These are phyloP conservation scores for Protoeuglena noctilucae DNA, from an alignment of 139 green algal species.

Conservation along the genomic window DNA sequence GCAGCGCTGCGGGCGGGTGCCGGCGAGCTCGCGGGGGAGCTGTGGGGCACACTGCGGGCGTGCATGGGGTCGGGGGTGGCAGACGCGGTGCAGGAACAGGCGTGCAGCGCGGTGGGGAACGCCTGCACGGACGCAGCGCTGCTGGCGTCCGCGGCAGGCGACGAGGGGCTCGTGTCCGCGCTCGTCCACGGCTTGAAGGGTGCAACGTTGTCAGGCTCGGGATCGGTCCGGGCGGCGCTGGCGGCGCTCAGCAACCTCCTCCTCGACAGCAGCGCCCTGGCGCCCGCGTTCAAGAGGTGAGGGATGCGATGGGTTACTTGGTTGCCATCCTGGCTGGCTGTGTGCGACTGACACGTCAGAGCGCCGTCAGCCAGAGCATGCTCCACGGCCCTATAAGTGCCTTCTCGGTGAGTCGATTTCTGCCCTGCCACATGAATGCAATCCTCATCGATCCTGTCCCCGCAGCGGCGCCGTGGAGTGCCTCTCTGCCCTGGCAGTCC, in stretches of 20 bases:
- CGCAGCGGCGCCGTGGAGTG: too few species aligned
- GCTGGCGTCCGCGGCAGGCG: background rate
- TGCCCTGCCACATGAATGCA: too few species aligned
- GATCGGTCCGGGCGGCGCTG: constrained; percentile 11
- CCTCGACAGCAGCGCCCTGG: constrained; percentile 17
- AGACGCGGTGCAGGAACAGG: background rate
- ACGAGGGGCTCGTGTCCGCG: background rate
- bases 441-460: too few species aligned
- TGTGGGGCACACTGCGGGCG: constrained; percentile 6
- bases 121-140: too few species aligned
- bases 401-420: too few species aligned
- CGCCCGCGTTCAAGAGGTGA: constrained; percentile 2
- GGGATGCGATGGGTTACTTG: background rate
- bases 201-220: too few species aligned
- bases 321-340: background rate
- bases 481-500: too few species aligned
- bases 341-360: too few species aligned
- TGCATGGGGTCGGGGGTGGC: background rate
- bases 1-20: too few species aligned
- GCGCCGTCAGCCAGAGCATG: too few species aligned
- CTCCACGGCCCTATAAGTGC: too few species aligned
- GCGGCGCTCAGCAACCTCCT: constrained; percentile 27
- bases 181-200: background rate
- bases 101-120: background rate
- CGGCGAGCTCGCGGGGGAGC: too few species aligned